Conservation (phyloP, 140 eudicot species). For the Oenanthe javanica region DNA sequence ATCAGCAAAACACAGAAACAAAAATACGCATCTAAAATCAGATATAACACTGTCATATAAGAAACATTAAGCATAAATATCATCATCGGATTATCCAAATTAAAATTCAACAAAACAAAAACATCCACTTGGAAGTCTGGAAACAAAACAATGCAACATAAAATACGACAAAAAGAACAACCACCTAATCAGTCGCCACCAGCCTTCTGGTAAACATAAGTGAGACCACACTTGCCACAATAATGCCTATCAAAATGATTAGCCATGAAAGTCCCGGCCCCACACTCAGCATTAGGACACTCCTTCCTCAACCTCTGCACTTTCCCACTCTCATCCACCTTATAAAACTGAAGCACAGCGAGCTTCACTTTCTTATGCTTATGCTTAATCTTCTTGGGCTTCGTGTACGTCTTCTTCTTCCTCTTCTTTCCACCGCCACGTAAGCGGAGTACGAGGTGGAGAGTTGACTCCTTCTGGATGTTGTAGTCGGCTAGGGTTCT, state of each 20-base stretch:
- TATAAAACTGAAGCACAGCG: conserved; percentile 5
- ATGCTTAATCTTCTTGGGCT: conserved; percentile 14
- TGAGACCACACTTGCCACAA: conserved; percentile 8
- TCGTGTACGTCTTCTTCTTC: conserved; percentile 11
- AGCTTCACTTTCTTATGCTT: conserved; percentile 12
- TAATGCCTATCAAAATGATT: conserved; percentile 13
- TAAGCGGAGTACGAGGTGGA: conserved; percentile 1
- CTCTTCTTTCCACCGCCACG: conserved; percentile 11
- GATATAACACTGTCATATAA: no score
- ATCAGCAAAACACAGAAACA: no score
- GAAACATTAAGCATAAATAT: no score
- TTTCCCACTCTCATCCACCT: conserved; percentile 9
- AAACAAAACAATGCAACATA: no score
- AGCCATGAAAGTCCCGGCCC: conserved; percentile 10
- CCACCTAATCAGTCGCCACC: background rate
- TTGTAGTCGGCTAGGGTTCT: conserved; percentile 13
- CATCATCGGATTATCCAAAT: background rate
- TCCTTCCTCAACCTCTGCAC: conserved; percentile 9
- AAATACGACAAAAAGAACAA: background rate
- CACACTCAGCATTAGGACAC: conserved; percentile 9
- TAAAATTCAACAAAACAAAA: background rate
- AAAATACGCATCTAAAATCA: no score
- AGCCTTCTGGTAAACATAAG: conserved; percentile 13
- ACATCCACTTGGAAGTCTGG: background rate
- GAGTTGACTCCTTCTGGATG: conserved; percentile 13